Evolutionary conservation across 2,329 filamentous ascomycete species (phyloP).

Genomic region (Fusarium nisikadoi): DNA sequence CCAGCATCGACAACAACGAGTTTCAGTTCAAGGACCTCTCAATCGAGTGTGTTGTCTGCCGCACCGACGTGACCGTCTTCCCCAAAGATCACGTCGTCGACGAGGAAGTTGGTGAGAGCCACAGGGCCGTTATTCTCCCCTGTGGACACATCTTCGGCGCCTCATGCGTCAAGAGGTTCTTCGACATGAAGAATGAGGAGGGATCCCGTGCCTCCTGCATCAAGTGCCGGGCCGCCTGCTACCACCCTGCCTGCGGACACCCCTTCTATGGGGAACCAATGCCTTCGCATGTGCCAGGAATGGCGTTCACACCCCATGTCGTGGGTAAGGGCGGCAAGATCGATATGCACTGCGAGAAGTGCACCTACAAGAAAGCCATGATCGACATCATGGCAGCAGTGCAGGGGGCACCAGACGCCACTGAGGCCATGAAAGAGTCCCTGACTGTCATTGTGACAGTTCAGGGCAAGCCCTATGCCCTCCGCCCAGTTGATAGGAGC

Average conservation of each 20-base stretch:
- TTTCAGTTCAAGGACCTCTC: not conserved
- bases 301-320: not conserved
- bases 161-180: not conserved
- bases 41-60: not conserved
- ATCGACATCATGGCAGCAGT: not conserved
- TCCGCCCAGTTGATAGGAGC: not conserved
- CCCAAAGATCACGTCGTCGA: not conserved
- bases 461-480: not conserved
- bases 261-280: not conserved
- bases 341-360: not conserved
- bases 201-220: not conserved
- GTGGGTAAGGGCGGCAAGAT: not conserved
- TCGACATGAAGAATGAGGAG: not conserved
- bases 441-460: no score
- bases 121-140: not conserved
- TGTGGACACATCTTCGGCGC: slow-evolving; percentile 12
- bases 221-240: not conserved
- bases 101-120: not conserved
- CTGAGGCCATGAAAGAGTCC: not conserved
- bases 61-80: not conserved
- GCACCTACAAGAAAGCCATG: not conserved
- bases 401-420: not conserved
- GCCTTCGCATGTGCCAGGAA: not conserved
- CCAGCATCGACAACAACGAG: not conserved
- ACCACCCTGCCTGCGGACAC: not conserved